Evolutionary conservation across 805 yeast species (phyloP).

Genomic region (Saccharomyces paradoxus): DNA sequence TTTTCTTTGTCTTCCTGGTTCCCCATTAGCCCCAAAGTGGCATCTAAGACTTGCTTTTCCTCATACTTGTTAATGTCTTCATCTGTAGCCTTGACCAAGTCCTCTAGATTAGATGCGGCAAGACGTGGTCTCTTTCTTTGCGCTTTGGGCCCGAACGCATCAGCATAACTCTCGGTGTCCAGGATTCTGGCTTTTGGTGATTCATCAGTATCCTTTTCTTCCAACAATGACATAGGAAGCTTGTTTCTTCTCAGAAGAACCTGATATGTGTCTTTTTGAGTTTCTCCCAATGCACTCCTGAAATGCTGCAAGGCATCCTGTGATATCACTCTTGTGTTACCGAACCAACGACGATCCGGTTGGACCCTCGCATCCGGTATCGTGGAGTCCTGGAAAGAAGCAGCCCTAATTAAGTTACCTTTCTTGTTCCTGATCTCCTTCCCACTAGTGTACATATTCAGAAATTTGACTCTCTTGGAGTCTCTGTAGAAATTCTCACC

Average conservation of each 20-base stretch:
- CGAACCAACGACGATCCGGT: slow-evolving; percentile 96
- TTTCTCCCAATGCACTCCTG: slow-evolving; percentile 87
- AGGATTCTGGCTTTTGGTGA: slow-evolving; percentile 73
- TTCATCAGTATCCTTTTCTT: slow-evolving; percentile 71
- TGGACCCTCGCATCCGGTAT: slow-evolving; percentile 88
- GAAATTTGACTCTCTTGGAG: slow-evolving; percentile 82
- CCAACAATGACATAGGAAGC: slow-evolving; percentile 89
- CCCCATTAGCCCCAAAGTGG: slow-evolving; percentile 78
- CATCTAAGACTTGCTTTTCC: slow-evolving; percentile 68
- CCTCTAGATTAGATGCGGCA: slow-evolving; percentile 71
- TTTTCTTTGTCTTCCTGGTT: slow-evolving; percentile 51
- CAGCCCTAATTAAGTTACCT: slow-evolving; percentile 84
- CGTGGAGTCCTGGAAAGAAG: slow-evolving; percentile 78
- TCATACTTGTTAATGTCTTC: slow-evolving; percentile 51
- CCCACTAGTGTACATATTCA: slow-evolving; percentile 90
- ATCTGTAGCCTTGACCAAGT: slow-evolving; percentile 53
- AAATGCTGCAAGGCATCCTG: slow-evolving; percentile 93
- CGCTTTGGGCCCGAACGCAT: slow-evolving; percentile 89
- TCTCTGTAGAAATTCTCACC: slow-evolving; percentile 96
- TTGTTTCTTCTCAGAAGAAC: slow-evolving; percentile 82
- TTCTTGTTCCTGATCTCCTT: slow-evolving; percentile 76
- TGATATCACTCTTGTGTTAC: slow-evolving; percentile 93
- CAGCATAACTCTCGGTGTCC: slow-evolving; percentile 77
- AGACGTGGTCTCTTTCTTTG: slow-evolving; percentile 86
- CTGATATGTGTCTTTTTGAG: slow-evolving; percentile 73